Conservation (phyloP, 1,139 yeast species). For the Suhomyces terraborum region DNA sequence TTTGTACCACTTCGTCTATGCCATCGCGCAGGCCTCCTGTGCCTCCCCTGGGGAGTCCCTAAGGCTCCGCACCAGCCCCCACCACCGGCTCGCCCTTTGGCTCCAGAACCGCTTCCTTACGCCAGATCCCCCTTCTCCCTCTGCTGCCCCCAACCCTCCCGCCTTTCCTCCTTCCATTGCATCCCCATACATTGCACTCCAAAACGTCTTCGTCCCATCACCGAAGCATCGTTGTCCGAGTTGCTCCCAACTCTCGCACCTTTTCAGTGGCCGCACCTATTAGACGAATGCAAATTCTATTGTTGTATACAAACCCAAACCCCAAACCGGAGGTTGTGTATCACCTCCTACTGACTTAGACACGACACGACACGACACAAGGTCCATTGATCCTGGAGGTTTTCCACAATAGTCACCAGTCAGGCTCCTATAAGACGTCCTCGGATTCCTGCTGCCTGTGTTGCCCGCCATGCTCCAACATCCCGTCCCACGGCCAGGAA, state of each 20-base stretch:
- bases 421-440: constrained; percentile 3
- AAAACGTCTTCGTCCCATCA: no score
- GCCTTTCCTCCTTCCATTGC: no score
- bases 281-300: constrained; percentile 4
- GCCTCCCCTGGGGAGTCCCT: neutral
- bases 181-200: no score
- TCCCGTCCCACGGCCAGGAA: constrained; percentile 7
- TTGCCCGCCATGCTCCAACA: constrained; percentile 9
- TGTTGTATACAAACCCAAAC: constrained; percentile 13
- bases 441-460: neutral
- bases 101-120: neutral
- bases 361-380: constrained; percentile 2
- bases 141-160: no score
- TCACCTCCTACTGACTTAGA: constrained; percentile 1
- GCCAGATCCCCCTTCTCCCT: no score
- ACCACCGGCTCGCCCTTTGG: neutral
- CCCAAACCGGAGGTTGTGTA: constrained; percentile 9
- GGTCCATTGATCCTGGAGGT: neutral
- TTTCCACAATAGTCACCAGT: neutral
- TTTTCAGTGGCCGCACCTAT: neutral
- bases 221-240: neutral
- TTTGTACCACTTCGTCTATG: constrained; percentile 9
- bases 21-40: neutral
- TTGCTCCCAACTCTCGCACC: neutral
- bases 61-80: neutral